Evolutionary conservation across 257 asterid species (phyloP).

Genomic region (Cordia subcordata): DNA sequence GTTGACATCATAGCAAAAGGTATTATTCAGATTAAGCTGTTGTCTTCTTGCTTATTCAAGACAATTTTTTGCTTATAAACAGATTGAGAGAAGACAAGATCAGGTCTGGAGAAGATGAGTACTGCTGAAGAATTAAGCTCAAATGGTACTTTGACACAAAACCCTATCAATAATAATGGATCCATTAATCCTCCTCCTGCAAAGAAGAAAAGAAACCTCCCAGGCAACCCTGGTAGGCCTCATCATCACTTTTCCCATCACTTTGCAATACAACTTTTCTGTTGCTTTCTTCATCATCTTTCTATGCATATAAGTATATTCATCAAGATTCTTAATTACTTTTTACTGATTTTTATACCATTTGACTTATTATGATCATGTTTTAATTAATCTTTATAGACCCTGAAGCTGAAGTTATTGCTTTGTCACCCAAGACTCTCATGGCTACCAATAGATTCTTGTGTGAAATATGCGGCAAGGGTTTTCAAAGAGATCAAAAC

Average conservation of each 20-base stretch:
- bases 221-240: conserved; percentile 78
- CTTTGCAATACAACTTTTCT: neutral
- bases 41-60: neutral
- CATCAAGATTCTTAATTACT: too few relatives aligned
- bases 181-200: conserved; percentile 47
- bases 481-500: conserved; percentile 91
- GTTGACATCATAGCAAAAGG: conserved; percentile 28
- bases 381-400: conserved; percentile 27
- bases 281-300: neutral
- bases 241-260: neutral
- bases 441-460: conserved; percentile 90
- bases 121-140: conserved; percentile 60
- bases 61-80: neutral
- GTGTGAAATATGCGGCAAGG: conserved; percentile 92
- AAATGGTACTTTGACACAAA: conserved; percentile 29
- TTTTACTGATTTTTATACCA: too few relatives aligned
- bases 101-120: conserved; percentile 36
- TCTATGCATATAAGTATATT: neutral
- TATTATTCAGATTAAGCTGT: too few relatives aligned
- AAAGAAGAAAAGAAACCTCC: conserved; percentile 89
- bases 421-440: conserved; percentile 82
- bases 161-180: conserved; percentile 29
- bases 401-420: conserved; percentile 89
- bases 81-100: neutral
- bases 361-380: too few relatives aligned